A percentile compares a stretch with the other conserved stretches of the same genome.
These are phyloP conservation scores for Lipomyces lipofer DNA, from an alignment of 805 yeast species.

Conservation along the genomic window DNA sequence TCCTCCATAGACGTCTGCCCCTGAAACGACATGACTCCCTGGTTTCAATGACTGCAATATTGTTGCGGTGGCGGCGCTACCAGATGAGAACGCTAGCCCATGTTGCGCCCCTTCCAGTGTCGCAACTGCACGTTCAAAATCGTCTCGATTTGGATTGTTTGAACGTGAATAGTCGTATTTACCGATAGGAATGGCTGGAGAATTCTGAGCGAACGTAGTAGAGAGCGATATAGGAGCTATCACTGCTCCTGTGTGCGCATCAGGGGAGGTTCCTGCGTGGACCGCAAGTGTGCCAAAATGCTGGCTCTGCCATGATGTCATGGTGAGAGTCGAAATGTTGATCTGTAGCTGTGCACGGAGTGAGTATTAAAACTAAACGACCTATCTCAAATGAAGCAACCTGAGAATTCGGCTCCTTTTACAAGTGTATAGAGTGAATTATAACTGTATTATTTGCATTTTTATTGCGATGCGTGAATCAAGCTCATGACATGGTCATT, in stretches of 20 bases:
- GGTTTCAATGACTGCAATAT: conserved; percentile 70
- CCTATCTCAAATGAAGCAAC: too few species aligned
- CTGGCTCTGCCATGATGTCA: conserved; percentile 4
- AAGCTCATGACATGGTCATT: too few species aligned
- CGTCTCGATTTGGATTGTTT: conserved; percentile 82
- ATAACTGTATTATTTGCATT: too few species aligned
- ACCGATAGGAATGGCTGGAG: conserved; percentile 77
- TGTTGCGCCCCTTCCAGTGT: conserved; percentile 72
- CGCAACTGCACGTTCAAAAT: conserved; percentile 76
- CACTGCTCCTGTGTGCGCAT: conserved; percentile 79
- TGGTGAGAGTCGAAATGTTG: not conserved
- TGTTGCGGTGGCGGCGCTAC: conserved; percentile 80
- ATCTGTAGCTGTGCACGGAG: too few species aligned
- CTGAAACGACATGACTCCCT: conserved; percentile 71
- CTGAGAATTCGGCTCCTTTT: too few species aligned
- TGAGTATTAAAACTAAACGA: too few species aligned
- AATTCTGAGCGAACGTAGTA: conserved; percentile 79
- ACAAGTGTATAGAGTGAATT: too few species aligned
- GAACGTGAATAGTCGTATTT: conserved; percentile 82
- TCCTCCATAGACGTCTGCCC: conserved; percentile 89
- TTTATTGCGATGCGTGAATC: too few species aligned
- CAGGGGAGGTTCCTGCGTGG: conserved; percentile 76
- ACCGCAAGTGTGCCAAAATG: conserved; percentile 79
- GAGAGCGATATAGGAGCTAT: conserved; percentile 80
- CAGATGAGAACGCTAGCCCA: conserved; percentile 80